Evolutionary conservation across 805 yeast genomes (phyloP).

Genomic region (Candida koratica): DNA sequence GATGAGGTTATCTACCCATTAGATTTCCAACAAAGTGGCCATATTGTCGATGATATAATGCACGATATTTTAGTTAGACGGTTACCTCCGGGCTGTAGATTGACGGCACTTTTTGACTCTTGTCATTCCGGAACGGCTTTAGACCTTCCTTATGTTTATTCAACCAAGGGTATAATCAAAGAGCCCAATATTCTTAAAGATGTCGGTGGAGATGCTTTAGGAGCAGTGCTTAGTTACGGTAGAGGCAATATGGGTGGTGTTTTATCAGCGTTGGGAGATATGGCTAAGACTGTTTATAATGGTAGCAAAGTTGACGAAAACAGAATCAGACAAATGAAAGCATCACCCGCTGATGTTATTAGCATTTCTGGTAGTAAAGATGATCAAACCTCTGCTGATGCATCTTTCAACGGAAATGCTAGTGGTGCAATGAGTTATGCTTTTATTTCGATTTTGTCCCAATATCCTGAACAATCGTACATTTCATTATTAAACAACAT

Average conservation of each 20-base stretch:
- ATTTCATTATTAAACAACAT: slow-evolving; percentile 34
- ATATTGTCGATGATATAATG: slow-evolving; percentile 37
- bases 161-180: slow-evolving; percentile 38
- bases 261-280: slow-evolving; percentile 29
- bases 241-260: slow-evolving; percentile 39
- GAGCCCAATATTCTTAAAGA: slow-evolving; percentile 37
- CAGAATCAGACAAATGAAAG: slow-evolving; percentile 25
- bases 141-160: slow-evolving; percentile 38
- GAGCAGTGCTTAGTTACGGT: slow-evolving; percentile 30
- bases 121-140: slow-evolving; percentile 41
- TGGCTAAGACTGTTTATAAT: slow-evolving; percentile 29
- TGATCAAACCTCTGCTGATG: slow-evolving; percentile 40
- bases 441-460: slow-evolving; percentile 26
- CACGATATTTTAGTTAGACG: slow-evolving; percentile 36
- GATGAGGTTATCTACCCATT: slow-evolving; percentile 38
- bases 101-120: slow-evolving; percentile 37
- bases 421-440: slow-evolving; percentile 42
- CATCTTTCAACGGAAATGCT: slow-evolving; percentile 29
- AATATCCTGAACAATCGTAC: slow-evolving; percentile 30
- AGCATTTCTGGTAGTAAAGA: slow-evolving; percentile 38
- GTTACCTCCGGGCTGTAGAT: slow-evolving; percentile 34
- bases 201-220: slow-evolving; percentile 33
- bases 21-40: slow-evolving; percentile 31
- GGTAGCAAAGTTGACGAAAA: slow-evolving; percentile 16
- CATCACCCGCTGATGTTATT: slow-evolving; percentile 38